phyloP scores from a whole-genome alignment of 495 filamentous ascomycete genomes.

The Neurospora sp. region DNA sequence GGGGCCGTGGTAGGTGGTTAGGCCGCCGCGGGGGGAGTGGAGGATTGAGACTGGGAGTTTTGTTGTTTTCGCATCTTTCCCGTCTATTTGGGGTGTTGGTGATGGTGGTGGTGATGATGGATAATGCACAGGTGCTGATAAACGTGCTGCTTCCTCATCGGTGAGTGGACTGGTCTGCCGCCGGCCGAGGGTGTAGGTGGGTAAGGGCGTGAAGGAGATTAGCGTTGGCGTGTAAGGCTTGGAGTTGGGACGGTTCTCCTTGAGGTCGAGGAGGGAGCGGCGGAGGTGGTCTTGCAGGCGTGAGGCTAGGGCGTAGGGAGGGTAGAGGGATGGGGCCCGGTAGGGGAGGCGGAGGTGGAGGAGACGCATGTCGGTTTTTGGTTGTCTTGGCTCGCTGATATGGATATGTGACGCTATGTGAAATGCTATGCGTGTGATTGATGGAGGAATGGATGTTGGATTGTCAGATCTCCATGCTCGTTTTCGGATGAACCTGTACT shows the following conservation, averaged over 20 bases:
- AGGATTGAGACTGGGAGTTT: conserved; percentile 31
- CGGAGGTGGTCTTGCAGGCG: conserved; percentile 32
- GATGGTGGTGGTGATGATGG: background rate
- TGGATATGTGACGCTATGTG: background rate
- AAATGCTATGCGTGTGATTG: background rate
- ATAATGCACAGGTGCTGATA: conserved; percentile 30
- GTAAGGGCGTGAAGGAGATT: conserved; percentile 73
- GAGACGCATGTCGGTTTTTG: conserved; percentile 31
- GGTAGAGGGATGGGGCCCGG: conserved; percentile 17
- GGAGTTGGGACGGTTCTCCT: conserved; percentile 16
- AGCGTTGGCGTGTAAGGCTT: conserved; percentile 46
- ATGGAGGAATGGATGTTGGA: background rate
- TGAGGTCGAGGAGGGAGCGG: conserved; percentile 22
- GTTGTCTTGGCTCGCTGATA: background rate
- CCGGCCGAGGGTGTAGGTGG: conserved; percentile 84
- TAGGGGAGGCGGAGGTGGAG: conserved; percentile 61
- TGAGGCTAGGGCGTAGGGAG: conserved; percentile 30
- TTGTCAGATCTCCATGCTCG: background rate
- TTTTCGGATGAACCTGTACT: background rate
- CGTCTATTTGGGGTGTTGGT: background rate
- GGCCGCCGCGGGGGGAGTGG: conserved; percentile 71
- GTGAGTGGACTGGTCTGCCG: conserved; percentile 59
- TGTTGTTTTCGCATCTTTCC: background rate
- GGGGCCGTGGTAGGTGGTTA: conserved; percentile 91
- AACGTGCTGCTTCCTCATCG: conserved; percentile 26